Percentiles rank a stretch among this genome's conserved stretches.
phyloP scores from a whole-genome alignment of 2,329 filamentous ascomycete species.

The Diaporthe sp. region DNA sequence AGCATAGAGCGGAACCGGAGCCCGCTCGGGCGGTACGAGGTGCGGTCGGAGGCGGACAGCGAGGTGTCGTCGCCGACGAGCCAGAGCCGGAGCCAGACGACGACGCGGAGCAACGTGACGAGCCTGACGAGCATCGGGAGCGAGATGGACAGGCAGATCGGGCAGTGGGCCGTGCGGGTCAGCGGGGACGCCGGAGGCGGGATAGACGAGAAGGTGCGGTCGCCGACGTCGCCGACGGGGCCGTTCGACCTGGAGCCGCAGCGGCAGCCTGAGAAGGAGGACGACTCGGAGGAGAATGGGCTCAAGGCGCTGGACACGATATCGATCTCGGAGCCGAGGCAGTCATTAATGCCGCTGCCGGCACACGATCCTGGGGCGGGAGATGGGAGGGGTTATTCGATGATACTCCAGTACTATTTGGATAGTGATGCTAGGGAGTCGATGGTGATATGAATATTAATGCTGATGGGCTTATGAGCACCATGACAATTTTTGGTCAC shows the following conservation, averaged over 20 bases:
- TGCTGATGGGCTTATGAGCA: constrained; percentile 13
- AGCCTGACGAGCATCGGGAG: constrained; percentile 26
- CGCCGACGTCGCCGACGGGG: constrained; percentile 6
- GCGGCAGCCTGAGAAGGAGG: neutral
- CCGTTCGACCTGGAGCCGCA: neutral
- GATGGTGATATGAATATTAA: constrained; percentile 33
- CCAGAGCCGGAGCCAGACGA: constrained; percentile 22
- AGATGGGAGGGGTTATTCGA: constrained; percentile 19
- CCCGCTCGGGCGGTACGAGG: constrained; percentile 28
- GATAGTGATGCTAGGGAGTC: constrained; percentile 29
- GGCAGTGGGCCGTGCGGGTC: constrained; percentile 29
- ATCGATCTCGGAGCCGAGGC: constrained; percentile 19
- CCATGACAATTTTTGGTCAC: constrained; percentile 1
- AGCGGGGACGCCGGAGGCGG: constrained; percentile 6
- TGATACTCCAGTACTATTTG: constrained; percentile 29
- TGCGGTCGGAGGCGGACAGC: constrained; percentile 20
- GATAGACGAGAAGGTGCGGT: constrained; percentile 24
- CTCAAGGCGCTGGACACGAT: constrained; percentile 7
- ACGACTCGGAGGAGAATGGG: constrained; percentile 12
- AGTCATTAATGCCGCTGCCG: constrained; percentile 14
- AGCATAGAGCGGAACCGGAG: constrained; percentile 29
- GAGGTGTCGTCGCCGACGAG: constrained; percentile 27
- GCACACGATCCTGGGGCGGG: neutral
- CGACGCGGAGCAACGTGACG: constrained; percentile 28
- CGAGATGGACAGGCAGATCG: constrained; percentile 29